Percentiles rank a stretch among this genome's conserved stretches.
Evolutionary conservation across 768 basidiomycete genomes (phyloP).

Genomic region (Boletus reticuloceps): DNA sequence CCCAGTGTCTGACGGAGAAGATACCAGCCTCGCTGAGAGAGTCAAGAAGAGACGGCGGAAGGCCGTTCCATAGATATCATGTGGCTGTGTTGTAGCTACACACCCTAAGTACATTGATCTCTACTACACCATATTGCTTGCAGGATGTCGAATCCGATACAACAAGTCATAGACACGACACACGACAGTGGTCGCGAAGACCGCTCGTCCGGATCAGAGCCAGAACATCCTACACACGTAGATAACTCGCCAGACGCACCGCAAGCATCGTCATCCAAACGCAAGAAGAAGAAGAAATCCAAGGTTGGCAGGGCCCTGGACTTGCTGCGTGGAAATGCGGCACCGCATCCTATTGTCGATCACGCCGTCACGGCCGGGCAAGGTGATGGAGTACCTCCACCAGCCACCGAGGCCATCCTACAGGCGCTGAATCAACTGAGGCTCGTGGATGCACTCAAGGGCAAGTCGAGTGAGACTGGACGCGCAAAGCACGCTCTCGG

Average conservation of each 20-base stretch:
- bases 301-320: slow-evolving; percentile 56
- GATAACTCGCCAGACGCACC: slow-evolving; percentile 15
- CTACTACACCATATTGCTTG: background rate
- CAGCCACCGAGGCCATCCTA: slow-evolving; percentile 65
- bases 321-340: slow-evolving; percentile 48
- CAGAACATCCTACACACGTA: slow-evolving; percentile 20
- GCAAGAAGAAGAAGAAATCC: slow-evolving; percentile 90
- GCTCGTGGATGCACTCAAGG: slow-evolving; percentile 81
- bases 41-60: slow-evolving; percentile 43
- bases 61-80: background rate
- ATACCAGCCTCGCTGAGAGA: slow-evolving; percentile 37
- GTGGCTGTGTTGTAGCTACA: slow-evolving; percentile 18
- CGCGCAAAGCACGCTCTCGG: slow-evolving; percentile 78
- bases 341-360: slow-evolving; percentile 63
- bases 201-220: slow-evolving; percentile 29
- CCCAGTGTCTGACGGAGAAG: background rate
- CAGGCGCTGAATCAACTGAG: slow-evolving; percentile 74
- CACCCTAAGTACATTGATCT: background rate
- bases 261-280: slow-evolving; percentile 42
- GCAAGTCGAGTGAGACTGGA: slow-evolving; percentile 74
- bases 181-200: slow-evolving; percentile 36
- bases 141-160: slow-evolving; percentile 34
- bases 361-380: slow-evolving; percentile 61
- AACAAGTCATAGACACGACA: slow-evolving; percentile 42
- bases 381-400: slow-evolving; percentile 39